phyloP scores from a whole-genome alignment of 805 yeast species.

The Saccharomyces eubayanus region DNA sequence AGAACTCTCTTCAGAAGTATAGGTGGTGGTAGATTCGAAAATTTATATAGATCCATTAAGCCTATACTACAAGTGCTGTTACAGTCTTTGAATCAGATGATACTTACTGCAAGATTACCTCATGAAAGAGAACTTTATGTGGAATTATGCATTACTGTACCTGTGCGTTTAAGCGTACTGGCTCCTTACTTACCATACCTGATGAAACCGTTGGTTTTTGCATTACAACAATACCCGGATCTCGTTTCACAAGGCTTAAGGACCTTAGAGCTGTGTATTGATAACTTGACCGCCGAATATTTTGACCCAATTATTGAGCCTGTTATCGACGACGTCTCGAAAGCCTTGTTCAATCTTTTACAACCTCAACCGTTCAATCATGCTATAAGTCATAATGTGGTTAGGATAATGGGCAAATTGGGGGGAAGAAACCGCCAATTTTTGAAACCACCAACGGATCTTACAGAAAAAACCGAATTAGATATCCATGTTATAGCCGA shows the following conservation, averaged over 20 bases:
- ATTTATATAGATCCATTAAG: conserved; percentile 82
- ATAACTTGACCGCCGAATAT: conserved; percentile 89
- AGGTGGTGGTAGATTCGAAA: conserved; percentile 95
- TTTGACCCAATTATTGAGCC: conserved; percentile 97
- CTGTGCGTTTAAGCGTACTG: conserved; percentile 84
- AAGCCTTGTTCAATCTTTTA: conserved; percentile 83
- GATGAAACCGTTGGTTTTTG: conserved; percentile 86
- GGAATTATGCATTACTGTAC: conserved; percentile 90
- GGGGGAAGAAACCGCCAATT: conserved; percentile 94
- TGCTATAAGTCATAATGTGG: conserved; percentile 89
- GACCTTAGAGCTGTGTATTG: conserved; percentile 91
- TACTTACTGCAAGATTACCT: conserved; percentile 74
- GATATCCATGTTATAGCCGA: conserved; percentile 64
- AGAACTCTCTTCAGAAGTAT: conserved; percentile 87
- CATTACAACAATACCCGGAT: conserved; percentile 84
- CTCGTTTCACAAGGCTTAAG: conserved; percentile 89
- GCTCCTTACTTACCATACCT: conserved; percentile 86
- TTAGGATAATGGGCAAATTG: conserved; percentile 84
- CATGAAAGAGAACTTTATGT: conserved; percentile 92
- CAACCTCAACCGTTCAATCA: conserved; percentile 92
- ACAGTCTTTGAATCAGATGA: conserved; percentile 76
- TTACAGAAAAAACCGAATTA: conserved; percentile 44
- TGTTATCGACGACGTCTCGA: conserved; percentile 87
- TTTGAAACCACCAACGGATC: conserved; percentile 63
- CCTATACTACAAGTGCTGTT: conserved; percentile 82